Percentiles rank a stretch among this genome's conserved stretches.
These are phyloP conservation scores for Hanseniaspora thailandica DNA, from an alignment of 805 yeast genomes.

Conservation along the genomic window DNA sequence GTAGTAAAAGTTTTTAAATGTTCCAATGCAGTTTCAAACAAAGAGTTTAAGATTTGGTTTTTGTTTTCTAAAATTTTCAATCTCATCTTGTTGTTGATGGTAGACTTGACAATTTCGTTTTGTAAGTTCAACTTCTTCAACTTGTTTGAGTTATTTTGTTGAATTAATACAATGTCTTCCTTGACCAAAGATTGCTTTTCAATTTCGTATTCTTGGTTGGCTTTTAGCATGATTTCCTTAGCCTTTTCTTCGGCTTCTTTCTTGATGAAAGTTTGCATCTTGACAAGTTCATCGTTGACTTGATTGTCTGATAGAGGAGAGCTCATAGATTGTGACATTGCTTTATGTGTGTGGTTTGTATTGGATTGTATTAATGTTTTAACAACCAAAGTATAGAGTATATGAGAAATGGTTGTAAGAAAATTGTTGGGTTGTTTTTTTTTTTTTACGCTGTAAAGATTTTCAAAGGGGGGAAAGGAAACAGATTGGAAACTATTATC, in stretches of 20 bases:
- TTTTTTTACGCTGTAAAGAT: too few relatives aligned
- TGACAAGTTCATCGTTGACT: conserved; percentile 90
- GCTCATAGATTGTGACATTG: neutral
- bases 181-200: conserved; percentile 94
- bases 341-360: neutral
- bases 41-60: conserved; percentile 62
- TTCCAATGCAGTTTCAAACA: conserved; percentile 57
- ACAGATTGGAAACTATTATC: too few relatives aligned
- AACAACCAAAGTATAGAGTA: too few relatives aligned
- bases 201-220: conserved; percentile 97
- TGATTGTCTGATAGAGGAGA: conserved; percentile 29
- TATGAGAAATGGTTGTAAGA: conserved; percentile 2
- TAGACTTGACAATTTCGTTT: conserved; percentile 91
- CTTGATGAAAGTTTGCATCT: conserved; percentile 97
- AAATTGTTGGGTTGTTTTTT: neutral
- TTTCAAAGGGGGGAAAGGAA: neutral
- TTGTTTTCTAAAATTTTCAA: conserved; percentile 78
- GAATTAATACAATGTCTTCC: conserved; percentile 80
- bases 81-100: conserved; percentile 90
- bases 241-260: conserved; percentile 99
- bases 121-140: conserved; percentile 84
- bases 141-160: conserved; percentile 63
- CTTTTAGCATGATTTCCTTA: conserved; percentile 85
- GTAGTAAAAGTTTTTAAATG: conserved; percentile 47
- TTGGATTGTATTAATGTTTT: neutral